Percentiles rank a stretch among this genome's conserved stretches.
Evolutionary conservation across 176 grass and related monocot species (phyloP).

Genomic region (Carex parvula): DNA sequence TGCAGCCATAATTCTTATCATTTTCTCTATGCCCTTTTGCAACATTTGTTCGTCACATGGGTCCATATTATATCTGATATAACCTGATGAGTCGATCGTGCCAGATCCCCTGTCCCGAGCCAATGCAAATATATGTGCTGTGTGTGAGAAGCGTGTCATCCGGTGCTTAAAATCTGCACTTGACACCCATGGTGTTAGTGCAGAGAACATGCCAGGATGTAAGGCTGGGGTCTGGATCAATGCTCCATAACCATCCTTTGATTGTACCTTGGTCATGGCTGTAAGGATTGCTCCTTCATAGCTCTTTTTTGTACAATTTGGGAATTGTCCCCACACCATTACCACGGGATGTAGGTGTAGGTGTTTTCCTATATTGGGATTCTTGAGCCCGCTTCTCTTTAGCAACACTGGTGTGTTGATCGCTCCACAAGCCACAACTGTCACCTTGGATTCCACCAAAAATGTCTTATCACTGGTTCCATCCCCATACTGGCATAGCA

Average conservation of each 20-base stretch:
- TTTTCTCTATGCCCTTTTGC: constrained; percentile 44
- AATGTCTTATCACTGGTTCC: constrained; percentile 29
- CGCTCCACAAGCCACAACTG: constrained; percentile 54
- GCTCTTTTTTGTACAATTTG: constrained; percentile 44
- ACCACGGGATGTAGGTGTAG: constrained; percentile 70
- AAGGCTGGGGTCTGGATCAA: constrained; percentile 66
- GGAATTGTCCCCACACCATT: constrained; percentile 80
- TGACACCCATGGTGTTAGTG: constrained; percentile 65
- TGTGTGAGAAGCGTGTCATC: constrained; percentile 56
- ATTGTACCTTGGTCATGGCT: constrained; percentile 58
- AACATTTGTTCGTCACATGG: constrained; percentile 42
- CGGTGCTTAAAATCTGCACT: constrained; percentile 68
- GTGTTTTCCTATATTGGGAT: constrained; percentile 87
- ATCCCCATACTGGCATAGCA: constrained; percentile 42
- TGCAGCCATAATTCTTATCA: constrained; percentile 55
- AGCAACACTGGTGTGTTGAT: constrained; percentile 67
- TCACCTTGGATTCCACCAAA: constrained; percentile 53
- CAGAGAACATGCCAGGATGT: constrained; percentile 39
- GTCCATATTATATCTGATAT: constrained; percentile 45
- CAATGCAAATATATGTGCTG: constrained; percentile 58
- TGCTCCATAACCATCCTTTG: constrained; percentile 21
- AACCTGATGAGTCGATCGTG: constrained; percentile 47
- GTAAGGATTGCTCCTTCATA: constrained; percentile 93
- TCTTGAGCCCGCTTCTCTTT: constrained; percentile 49
- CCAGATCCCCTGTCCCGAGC: constrained; percentile 64